Evolutionary conservation across 768 basidiomycete genomes (phyloP), one percentile per base, ranked within the genome.

Genomic region (Boletus tomentosulus): DNA sequence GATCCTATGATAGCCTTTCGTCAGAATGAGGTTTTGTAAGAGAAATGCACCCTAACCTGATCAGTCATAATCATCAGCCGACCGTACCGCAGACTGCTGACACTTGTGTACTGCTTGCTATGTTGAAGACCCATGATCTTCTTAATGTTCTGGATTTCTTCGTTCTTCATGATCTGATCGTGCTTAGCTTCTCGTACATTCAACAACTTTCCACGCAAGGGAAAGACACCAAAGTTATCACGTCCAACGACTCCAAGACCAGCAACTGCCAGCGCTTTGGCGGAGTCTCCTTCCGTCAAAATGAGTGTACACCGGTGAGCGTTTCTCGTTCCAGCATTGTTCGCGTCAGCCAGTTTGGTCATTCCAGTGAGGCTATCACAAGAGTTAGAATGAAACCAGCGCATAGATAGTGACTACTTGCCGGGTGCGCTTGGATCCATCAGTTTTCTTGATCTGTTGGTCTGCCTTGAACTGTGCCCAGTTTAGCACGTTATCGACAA

Each of bases 61-160:
- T 99, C 97, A 4, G 97, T 92, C 97, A 99, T 99, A 62, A 99
- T 92, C 97, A 99, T 99, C 46, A 99, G 68, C 48, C 86, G 85
- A 1, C 97, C 97, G 64, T 99, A 99, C 27, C 97, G 84, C 63
- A 99, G 72, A 59, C 80, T 86, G 34, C 66, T 67, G 15, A 81
- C 73, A 48, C 78, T 80, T 37, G 74, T 74, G 71, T 99, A 99
- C 58, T 89, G 86, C 71, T 94, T 94, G 66, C 89, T 91, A 66
- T 97, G 92, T 67, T 95, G 92, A 51, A 98, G 73, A 4, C 97
- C 97, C 79, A 99, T 84, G 63, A 98, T 98, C 76, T 97, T 92
- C 81, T 95, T 96, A 78, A 99, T 92, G 57, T 89, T 89, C 72
- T 93, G 88, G 33, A 99, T 87, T 74, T 99, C 97, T 64, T 89